These are phyloP conservation scores for Monosporascus sp. DNA, from an alignment of 2,329 filamentous ascomycete genomes.

Conservation along the genomic window DNA sequence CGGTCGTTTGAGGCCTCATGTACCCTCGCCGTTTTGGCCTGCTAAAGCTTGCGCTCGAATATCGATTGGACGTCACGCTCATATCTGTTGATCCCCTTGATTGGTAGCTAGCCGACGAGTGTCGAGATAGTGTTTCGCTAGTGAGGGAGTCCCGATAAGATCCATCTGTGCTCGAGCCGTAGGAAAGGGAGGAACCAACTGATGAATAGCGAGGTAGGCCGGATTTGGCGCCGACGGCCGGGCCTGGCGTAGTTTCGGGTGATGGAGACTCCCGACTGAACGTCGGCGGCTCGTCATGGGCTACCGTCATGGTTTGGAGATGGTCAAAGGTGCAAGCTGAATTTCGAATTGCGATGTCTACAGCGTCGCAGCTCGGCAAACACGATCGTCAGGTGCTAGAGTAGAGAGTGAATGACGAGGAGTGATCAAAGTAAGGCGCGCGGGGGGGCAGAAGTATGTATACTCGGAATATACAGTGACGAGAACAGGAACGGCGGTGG, in stretches of 20 bases:
- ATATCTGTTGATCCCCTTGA: constrained; percentile 39
- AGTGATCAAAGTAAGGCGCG: background rate
- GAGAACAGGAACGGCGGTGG: background rate
- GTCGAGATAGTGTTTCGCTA: constrained; percentile 54
- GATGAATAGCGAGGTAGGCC: constrained; percentile 61
- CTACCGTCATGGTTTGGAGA: constrained; percentile 29
- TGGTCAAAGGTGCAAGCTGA: constrained; percentile 2
- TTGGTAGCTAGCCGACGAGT: constrained; percentile 57
- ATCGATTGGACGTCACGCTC: constrained; percentile 34
- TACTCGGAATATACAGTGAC: background rate
- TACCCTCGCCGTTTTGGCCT: constrained; percentile 66
- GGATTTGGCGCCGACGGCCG: constrained; percentile 54
- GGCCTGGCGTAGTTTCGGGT: constrained; percentile 56
- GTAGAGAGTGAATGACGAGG: background rate
- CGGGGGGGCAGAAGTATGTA: background rate
- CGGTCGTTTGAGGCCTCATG: constrained; percentile 78
- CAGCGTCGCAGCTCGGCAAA: background rate
- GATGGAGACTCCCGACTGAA: constrained; percentile 57
- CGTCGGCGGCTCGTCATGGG: constrained; percentile 29
- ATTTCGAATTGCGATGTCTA: background rate
- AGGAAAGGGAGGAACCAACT: constrained; percentile 54
- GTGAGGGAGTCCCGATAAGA: constrained; percentile 50
- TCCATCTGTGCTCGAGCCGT: constrained; percentile 47
- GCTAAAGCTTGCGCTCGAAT: constrained; percentile 41
- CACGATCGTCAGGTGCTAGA: background rate